Percentiles rank a stretch among this genome's conserved stretches.
phyloP scores from a whole-genome alignment of 169 alveolate genomes.

The Cryptosporidium sp. region DNA sequence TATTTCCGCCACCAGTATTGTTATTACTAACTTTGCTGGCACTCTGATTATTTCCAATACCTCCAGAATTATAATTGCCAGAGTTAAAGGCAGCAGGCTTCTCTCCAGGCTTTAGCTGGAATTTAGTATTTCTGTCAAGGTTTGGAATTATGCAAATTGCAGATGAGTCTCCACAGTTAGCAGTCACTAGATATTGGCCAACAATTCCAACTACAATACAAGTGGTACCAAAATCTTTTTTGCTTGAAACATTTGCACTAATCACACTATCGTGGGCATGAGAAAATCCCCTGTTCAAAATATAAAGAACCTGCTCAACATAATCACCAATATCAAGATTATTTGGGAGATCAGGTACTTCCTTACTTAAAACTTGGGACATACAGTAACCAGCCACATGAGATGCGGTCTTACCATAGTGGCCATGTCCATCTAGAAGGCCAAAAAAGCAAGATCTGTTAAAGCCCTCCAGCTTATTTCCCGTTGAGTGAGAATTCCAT shows the following conservation, averaged over 20 bases:
- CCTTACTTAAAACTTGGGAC: constrained; percentile 12
- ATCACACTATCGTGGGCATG: constrained; percentile 57
- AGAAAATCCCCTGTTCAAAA: constrained; percentile 30
- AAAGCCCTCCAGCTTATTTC: background rate
- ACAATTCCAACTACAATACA: constrained; percentile 63
- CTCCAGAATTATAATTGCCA: background rate
- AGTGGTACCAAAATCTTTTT: constrained; percentile 61
- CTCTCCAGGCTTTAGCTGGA: background rate
- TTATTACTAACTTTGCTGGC: background rate
- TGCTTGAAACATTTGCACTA: constrained; percentile 43
- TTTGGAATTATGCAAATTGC: constrained; percentile 59
- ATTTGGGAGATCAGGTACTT: background rate
- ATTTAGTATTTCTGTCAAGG: background rate
- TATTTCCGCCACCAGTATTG: background rate
- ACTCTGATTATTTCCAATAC: background rate
- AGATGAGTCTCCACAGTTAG: constrained; percentile 67
- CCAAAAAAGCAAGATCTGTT: constrained; percentile 28
- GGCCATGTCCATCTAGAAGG: constrained; percentile 63
- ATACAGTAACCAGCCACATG: constrained; percentile 56
- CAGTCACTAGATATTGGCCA: constrained; percentile 40
- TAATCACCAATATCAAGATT: background rate
- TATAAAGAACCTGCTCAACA: constrained; percentile 16
- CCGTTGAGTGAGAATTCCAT: constrained; percentile 46
- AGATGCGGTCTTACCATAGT: constrained; percentile 55
- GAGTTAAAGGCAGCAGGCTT: background rate